phyloP scores from a whole-genome alignment of 495 filamentous ascomycete species.

The Aspergillus sclerotiicarbonarius region DNA sequence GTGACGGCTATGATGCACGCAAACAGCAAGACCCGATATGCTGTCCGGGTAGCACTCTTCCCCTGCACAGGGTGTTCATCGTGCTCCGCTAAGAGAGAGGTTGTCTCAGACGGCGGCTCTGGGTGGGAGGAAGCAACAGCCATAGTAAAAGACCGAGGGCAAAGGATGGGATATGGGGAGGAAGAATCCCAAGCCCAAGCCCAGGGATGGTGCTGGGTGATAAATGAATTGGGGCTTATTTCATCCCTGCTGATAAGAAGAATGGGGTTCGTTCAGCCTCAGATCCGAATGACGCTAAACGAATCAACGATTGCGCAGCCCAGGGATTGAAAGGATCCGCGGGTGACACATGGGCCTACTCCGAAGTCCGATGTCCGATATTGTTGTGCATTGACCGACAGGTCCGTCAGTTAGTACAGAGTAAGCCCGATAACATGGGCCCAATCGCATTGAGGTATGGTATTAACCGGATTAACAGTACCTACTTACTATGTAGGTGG shows the following conservation, averaged over 20 bases:
- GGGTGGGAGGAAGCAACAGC: neutral
- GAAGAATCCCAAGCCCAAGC: neutral
- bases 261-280: neutral
- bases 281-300: neutral
- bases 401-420: no score
- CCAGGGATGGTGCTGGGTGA: neutral
- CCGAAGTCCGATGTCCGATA: neutral
- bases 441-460: neutral
- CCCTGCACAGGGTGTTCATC: neutral
- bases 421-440: neutral
- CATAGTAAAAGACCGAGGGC: neutral
- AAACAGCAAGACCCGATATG: neutral
- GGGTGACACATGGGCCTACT: no score
- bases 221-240: neutral
- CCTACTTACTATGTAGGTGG: no score
- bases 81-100: neutral
- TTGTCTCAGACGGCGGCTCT: neutral
- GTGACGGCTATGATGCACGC: constrained; percentile 7
- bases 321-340: neutral
- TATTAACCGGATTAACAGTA: neutral
- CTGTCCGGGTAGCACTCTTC: neutral
- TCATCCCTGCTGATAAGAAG: neutral
- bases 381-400: neutral
- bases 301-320: neutral
- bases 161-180: neutral